Evolutionary conservation across 345 rosid genomes (phyloP).

Genomic region (Eucalyptus marginata): DNA sequence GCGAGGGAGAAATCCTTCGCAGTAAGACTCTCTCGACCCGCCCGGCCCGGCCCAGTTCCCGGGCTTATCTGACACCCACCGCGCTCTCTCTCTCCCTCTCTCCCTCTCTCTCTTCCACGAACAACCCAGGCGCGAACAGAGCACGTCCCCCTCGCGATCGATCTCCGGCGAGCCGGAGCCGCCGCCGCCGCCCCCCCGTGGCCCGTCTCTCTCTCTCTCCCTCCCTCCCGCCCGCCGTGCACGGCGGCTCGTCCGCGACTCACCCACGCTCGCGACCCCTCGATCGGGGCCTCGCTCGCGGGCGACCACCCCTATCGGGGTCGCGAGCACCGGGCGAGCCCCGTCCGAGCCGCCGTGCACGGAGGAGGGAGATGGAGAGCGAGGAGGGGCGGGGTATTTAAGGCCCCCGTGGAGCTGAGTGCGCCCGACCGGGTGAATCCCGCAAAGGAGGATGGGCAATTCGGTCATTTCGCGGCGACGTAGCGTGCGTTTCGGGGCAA

Average conservation of each 20-base stretch:
- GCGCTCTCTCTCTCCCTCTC: neutral
- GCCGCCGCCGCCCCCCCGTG: neutral
- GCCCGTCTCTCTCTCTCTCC: neutral
- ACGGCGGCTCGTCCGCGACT: neutral
- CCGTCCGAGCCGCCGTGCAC: neutral
- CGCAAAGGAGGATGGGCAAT: neutral
- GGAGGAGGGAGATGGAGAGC: neutral
- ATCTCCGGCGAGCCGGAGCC: neutral
- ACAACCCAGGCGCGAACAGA: neutral
- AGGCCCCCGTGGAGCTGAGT: neutral
- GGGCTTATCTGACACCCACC: neutral
- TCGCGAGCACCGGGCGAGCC: neutral
- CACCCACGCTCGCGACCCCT: neutral
- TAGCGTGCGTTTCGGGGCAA: neutral
- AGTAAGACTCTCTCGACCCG: neutral
- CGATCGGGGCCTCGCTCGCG: neutral
- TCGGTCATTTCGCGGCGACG: neutral
- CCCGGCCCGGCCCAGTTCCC: neutral
- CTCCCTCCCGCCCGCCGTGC: neutral
- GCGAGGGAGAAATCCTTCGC: neutral
- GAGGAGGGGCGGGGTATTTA: neutral
- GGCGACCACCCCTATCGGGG: neutral
- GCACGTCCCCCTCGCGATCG: neutral
- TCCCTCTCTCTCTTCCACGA: neutral
- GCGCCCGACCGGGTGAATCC: neutral